Base-by-base conservation (phyloP, 179 eudicot genomes). In the Heliamphora pulchella region DNA sequence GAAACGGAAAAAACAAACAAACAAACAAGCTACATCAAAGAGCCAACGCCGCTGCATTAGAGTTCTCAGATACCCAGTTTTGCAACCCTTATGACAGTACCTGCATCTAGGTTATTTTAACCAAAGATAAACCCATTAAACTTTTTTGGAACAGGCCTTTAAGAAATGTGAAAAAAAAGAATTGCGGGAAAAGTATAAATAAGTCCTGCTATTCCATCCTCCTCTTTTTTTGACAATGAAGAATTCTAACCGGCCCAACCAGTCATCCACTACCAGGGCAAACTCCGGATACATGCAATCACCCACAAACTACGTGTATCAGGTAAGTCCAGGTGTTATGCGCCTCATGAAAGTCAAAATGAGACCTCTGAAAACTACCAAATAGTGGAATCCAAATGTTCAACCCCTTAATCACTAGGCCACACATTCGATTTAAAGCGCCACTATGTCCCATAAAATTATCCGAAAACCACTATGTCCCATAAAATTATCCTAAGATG, bases 61-160 rank as follows among this genome's bases (percentile, higher is more conserved):
- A 70, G 6, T 48, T 70, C 14, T 47, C 44, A 9, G 11, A 17
- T 70, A 70, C 5, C 55, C 51, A 53, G 70, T 53, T 67, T 48
- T 46, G 8, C 11, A 71, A 71, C 48, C 8, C 8, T 71, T 18
- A 48, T 3, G 8, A 15, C 13, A 2, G 74, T 46, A n/a, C 11
- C 22, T 70, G 54, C 71, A n/a, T 70, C 74, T 68, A 51, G 6
- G n/a, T 46, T 53, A 46, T 70, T 70, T 70, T 51, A 20, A 31
- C 61, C 55, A 72, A 72, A 10, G 43, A 22, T 5, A 72, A 50
- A 53, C 59, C 59, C 10, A 46, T 70, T 7, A 8, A 47, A 50
- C 31, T 44, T n/a, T 46, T 70, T 69, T 72, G 59, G 76, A 72
- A 18, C 50, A n/a, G 76, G 59, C 59, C 1, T 50, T 50, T 4